Evolutionary conservation across 768 basidiomycete species (phyloP).

Genomic region (Wakefieldia striispora): DNA sequence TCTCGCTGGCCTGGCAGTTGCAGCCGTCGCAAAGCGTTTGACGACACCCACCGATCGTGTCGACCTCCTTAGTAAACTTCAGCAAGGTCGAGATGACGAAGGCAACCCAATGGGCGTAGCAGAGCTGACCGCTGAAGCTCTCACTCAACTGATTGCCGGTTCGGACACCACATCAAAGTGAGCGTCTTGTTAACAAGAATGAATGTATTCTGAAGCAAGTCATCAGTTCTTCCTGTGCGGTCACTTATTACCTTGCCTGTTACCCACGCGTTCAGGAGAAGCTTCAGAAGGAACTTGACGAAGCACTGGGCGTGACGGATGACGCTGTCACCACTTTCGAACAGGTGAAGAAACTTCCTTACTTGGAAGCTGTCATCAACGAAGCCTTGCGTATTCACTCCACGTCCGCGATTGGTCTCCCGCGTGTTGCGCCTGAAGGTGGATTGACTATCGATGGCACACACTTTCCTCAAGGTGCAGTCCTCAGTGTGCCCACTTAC

Average conservation of each 20-base stretch:
- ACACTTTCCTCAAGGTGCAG: conserved; percentile 71
- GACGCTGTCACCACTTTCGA: conserved; percentile 62
- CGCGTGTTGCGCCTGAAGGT: conserved; percentile 72
- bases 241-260: conserved; percentile 77
- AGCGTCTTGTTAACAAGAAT: conserved; percentile 17
- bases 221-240: conserved; percentile 81
- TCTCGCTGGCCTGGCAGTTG: conserved; percentile 76
- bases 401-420: conserved; percentile 80
- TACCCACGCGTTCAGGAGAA: conserved; percentile 64
- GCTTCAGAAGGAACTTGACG: conserved; percentile 74
- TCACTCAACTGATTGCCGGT: conserved; percentile 85
- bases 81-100: conserved; percentile 69
- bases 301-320: conserved; percentile 54
- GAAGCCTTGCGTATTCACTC: conserved; percentile 85
- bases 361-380: conserved; percentile 84
- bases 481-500: conserved; percentile 79
- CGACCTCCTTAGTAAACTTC: conserved; percentile 81
- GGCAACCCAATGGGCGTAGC: conserved; percentile 78
- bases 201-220: neutral
- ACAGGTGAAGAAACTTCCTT: conserved; percentile 70
- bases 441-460: conserved; percentile 55
- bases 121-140: conserved; percentile 86
- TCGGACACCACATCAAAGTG: conserved; percentile 94
- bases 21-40: conserved; percentile 77
- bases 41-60: conserved; percentile 66